Base-by-base conservation (phyloP, 2,329 filamentous ascomycete species). In the Acephala macrosclerotiorum region DNA sequence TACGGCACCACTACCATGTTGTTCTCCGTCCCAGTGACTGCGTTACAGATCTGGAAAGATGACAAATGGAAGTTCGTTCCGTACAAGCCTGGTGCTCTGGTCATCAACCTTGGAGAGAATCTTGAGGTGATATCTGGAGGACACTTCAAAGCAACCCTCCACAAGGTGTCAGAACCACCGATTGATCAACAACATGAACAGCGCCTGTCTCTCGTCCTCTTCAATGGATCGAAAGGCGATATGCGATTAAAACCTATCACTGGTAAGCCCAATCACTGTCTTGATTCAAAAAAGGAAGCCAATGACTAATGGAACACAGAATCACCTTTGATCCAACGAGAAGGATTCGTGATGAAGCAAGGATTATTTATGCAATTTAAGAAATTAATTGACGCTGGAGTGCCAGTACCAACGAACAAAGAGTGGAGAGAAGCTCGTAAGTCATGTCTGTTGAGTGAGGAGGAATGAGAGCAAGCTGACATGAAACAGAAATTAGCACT, bases 341-440 rank as follows among this genome's bases (percentile, higher is more conserved):
- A 83, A 66, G 82, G 80, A 38, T 83, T 79, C 20, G 75, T 83
- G 33, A 71, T 78, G 35, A 76, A 79, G 3, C 80, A 83, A 68
- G 81, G 81, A 1, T 77, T 83, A 3, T 83, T 81, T 71, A 78
- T 77, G 42, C 80, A 82, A 53, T 83, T 82, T 74, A 81, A 81
- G 71, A 76, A 74, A 20, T 77, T 79, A 20, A 83, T 79, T 0
- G 73, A 75, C 1, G 66, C 78, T 47, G 81, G 80, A 6, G 69
- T 78, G 25, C 75, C 79, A 7, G 68, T 68, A 3, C 49, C 59
- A 29, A 64, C 59, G 29, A 65, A 64, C 66, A 71, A 74, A 1
- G 76, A 83, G 68, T 84, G 80, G 81, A 78, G 82, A n/a, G 82
- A 84, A 66, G 66, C 66, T 58, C 66, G 66, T 70, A 35, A 70